These are phyloP conservation scores for Candida germanica DNA, from an alignment of 805 yeast genomes.

Conservation along the genomic window DNA sequence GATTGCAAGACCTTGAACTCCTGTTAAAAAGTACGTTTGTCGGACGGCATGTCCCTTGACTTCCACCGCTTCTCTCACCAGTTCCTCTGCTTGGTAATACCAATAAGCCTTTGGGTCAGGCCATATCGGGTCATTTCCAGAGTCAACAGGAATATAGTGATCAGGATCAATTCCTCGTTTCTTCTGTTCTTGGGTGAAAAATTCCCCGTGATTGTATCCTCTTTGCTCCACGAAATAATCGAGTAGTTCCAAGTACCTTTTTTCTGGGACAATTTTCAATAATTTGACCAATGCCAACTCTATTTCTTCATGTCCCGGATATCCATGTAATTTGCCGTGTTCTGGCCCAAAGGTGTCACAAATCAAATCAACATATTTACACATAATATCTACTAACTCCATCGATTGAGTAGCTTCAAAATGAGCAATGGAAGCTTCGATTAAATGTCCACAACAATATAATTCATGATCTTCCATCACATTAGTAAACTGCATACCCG, in stretches of 20 bases:
- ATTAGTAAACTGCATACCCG: conserved; percentile 26
- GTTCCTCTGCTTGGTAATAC: conserved; percentile 20
- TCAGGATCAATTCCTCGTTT: conserved; percentile 15
- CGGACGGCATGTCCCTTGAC: conserved; percentile 22
- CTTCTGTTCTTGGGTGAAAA: conserved; percentile 15
- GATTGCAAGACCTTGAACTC: conserved; percentile 18
- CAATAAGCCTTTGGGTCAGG: conserved; percentile 17
- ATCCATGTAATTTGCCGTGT: conserved; percentile 16
- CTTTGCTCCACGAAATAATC: conserved; percentile 20
- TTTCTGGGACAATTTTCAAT: conserved; percentile 13
- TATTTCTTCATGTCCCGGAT: conserved; percentile 24
- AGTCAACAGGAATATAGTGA: conserved; percentile 6
- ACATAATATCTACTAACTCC: conserved; percentile 14
- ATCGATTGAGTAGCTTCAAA: conserved; percentile 15
- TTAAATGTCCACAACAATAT: conserved; percentile 22
- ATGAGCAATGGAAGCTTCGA: conserved; percentile 22
- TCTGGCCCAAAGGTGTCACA: conserved; percentile 17
- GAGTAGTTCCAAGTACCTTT: conserved; percentile 14
- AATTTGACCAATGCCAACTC: conserved; percentile 22
- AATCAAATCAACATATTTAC: conserved; percentile 18
- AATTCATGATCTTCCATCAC: conserved; percentile 15
- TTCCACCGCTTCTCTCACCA: conserved; percentile 14
- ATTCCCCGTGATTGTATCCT: conserved; percentile 18
- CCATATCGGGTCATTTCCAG: conserved; percentile 4
- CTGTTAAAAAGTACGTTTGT: conserved; percentile 18